phyloP scores from a whole-genome alignment of 352 stramenopile genomes.

The Phytophthora kernoviae region DNA sequence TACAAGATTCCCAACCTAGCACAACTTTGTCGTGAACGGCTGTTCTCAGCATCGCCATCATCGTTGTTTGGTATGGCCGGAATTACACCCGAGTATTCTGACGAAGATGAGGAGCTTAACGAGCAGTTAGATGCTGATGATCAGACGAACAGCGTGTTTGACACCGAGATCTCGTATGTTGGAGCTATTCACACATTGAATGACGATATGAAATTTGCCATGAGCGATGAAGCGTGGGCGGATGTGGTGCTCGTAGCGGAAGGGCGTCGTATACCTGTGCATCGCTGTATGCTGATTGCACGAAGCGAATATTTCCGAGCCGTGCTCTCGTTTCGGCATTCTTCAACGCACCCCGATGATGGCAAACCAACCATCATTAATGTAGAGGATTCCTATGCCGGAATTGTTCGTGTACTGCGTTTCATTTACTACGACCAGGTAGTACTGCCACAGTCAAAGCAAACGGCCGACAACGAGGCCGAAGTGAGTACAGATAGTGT shows the following conservation, averaged over 20 bases:
- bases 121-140: conserved; percentile 6
- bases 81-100: background rate
- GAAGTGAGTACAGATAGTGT: background rate
- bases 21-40: conserved; percentile 40
- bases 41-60: conserved; percentile 27
- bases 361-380: conserved; percentile 9
- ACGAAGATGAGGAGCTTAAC: conserved; percentile 14
- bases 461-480: background rate
- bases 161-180: background rate
- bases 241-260: conserved; percentile 65
- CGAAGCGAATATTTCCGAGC: conserved; percentile 77
- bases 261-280: conserved; percentile 43
- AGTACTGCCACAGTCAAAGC: conserved; percentile 9
- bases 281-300: conserved; percentile 65
- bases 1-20: conserved; percentile 50
- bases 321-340: conserved; percentile 44
- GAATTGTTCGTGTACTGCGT: conserved; percentile 59
- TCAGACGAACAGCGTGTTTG: background rate
- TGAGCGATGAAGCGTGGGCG: conserved; percentile 50
- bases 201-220: conserved; percentile 52
- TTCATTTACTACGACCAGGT: conserved; percentile 80
- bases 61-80: conserved; percentile 7
- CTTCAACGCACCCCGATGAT: background rate
- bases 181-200: conserved; percentile 26
- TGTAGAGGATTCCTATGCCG: conserved; percentile 63